phyloP scores from a whole-genome alignment of 2,329 filamentous ascomycete genomes.

The Elsinoe australis region DNA sequence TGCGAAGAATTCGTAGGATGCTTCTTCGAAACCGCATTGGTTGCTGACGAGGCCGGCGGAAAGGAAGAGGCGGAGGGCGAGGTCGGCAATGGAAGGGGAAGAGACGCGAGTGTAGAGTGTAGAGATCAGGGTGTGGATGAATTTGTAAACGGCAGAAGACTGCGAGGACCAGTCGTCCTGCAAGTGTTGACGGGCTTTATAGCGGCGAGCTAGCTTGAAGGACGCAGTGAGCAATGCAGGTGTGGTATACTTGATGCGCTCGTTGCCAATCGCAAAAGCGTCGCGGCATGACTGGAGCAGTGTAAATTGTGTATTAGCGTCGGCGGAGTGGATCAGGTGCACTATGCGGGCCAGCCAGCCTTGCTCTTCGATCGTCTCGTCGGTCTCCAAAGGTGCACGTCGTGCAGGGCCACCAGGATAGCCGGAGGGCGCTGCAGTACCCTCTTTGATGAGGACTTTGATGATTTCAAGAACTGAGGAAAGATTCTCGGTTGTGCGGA shows the following conservation, averaged over 20 bases:
- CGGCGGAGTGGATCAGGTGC: conserved; percentile 71
- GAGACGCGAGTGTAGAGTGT: conserved; percentile 79
- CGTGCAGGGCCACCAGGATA: conserved; percentile 73
- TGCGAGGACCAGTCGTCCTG: conserved; percentile 66
- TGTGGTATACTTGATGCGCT: conserved; percentile 91
- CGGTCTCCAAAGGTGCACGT: conserved; percentile 73
- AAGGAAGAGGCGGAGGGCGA: conserved; percentile 82
- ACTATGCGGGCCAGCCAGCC: conserved; percentile 91
- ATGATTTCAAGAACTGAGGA: conserved; percentile 84
- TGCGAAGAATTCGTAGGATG: conserved; percentile 95
- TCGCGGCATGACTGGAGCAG: conserved; percentile 82
- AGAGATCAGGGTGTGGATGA: conserved; percentile 82
- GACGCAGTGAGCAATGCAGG: conserved; percentile 84
- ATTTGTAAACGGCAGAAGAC: conserved; percentile 82
- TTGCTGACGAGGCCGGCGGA: conserved; percentile 89
- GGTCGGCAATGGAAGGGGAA: conserved; percentile 65
- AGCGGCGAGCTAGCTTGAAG: conserved; percentile 78
- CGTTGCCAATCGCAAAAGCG: conserved; percentile 83
- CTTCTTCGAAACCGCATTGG: conserved; percentile 85
- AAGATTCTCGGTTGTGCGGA: conserved; percentile 69
- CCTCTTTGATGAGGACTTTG: conserved; percentile 88
- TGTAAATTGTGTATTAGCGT: conserved; percentile 92
- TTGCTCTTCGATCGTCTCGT: conserved; percentile 96
- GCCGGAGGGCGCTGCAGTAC: conserved; percentile 67
- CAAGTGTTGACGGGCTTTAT: conserved; percentile 85